Percentiles rank a stretch among this genome's conserved stretches.
These are phyloP conservation scores for Actinidia chinensis DNA, from an alignment of 179 eudicot species.

Conservation along the genomic window DNA sequence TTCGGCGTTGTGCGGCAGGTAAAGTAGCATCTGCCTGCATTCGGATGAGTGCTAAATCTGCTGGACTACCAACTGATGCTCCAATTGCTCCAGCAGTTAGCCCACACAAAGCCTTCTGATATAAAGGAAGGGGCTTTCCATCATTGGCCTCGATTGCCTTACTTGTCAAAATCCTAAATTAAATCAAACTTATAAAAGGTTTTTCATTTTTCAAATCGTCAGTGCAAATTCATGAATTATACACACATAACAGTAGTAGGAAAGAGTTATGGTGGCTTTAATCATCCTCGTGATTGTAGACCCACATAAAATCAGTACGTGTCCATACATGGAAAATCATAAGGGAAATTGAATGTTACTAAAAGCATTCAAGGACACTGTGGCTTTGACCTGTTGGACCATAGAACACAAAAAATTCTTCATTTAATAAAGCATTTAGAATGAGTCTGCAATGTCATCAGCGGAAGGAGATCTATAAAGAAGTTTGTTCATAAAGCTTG, in stretches of 20 bases:
- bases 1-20: slow-evolving; percentile 76
- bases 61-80: slow-evolving; percentile 88
- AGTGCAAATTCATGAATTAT: background rate
- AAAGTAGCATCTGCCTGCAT: slow-evolving; percentile 99
- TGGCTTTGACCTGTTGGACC: too few relatives aligned
- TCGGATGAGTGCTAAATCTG: slow-evolving; percentile 93
- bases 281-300: background rate
- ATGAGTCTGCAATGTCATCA: background rate
- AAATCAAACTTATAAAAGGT: background rate
- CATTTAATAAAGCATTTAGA: background rate
- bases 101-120: slow-evolving; percentile 95
- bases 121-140: slow-evolving; percentile 85
- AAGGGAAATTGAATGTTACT: too few relatives aligned
- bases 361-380: too few relatives aligned
- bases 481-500: too few relatives aligned
- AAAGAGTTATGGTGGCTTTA: background rate
- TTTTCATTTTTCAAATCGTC: background rate
- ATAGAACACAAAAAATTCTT: too few relatives aligned
- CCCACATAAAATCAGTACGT: background rate
- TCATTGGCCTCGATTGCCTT: slow-evolving; percentile 89
- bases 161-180: slow-evolving; percentile 57
- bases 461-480: background rate
- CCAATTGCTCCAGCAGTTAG: slow-evolving; percentile 97
- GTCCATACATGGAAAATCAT: background rate
- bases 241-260: background rate